A percentile compares a stretch with the other conserved stretches of the same genome.
Evolutionary conservation across 2,329 filamentous ascomycete species (phyloP).

Genomic region (Didymella sp.): DNA sequence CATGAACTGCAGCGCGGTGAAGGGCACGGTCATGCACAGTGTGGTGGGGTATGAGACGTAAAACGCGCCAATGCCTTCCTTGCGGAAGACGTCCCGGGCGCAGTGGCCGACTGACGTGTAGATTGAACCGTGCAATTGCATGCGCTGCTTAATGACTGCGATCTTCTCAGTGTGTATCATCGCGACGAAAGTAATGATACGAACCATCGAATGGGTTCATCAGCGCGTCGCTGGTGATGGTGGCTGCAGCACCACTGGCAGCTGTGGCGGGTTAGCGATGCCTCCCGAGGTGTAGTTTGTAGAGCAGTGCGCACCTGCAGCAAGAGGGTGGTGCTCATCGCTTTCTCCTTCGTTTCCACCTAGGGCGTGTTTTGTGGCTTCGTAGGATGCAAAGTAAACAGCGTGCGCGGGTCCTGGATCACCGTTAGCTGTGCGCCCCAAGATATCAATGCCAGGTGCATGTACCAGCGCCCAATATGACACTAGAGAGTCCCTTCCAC

Average conservation of each 20-base stretch:
- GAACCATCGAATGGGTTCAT: conserved; percentile 99
- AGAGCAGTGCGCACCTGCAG: conserved; percentile 71
- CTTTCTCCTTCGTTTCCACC: conserved; percentile 86
- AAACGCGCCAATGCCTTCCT: conserved; percentile 88
- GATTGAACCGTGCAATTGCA: conserved; percentile 96
- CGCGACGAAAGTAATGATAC: conserved; percentile 36
- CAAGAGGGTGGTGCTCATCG: conserved; percentile 90
- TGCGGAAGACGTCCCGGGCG: conserved; percentile 83
- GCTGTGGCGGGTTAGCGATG: conserved; percentile 63
- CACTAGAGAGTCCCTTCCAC: conserved; percentile 96
- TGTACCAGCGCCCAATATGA: conserved; percentile 89
- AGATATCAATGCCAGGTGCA: conserved; percentile 15
- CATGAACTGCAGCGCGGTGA: conserved; percentile 95
- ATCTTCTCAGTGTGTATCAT: conserved; percentile 25
- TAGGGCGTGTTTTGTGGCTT: conserved; percentile 94
- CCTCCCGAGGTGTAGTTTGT: background rate
- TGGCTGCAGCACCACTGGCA: conserved; percentile 90
- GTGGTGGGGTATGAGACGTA: conserved; percentile 99
- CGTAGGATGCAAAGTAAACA: conserved; percentile 98
- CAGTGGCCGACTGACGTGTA: conserved; percentile 89
- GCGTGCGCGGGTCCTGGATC: conserved; percentile 87
- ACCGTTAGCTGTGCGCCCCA: conserved; percentile 35
- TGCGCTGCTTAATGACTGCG: conserved; percentile 96
- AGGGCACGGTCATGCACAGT: conserved; percentile 97
- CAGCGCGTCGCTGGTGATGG: conserved; percentile 94